Conservation (phyloP, 306 rosid species). For the Nissolia schottii region DNA sequence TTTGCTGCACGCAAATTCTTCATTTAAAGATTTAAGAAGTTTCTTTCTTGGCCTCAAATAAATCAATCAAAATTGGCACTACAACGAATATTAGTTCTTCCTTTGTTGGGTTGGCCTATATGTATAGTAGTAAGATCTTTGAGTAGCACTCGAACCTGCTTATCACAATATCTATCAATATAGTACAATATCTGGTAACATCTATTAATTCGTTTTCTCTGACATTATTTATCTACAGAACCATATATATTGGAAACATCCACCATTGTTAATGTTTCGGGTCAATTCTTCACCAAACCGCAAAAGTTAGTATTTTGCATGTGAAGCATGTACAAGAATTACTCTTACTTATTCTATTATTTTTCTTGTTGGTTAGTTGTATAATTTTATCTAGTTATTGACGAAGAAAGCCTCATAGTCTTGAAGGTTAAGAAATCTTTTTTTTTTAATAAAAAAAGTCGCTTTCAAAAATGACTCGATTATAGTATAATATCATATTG, state of each 20-base stretch:
- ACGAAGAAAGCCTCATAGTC: background rate
- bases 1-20: background rate
- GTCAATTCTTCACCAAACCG: background rate
- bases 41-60: background rate
- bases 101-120: background rate
- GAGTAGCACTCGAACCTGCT: background rate
- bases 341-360: background rate
- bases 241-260: background rate
- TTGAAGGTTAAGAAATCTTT: constrained; percentile 1
- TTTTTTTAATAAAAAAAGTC: background rate
- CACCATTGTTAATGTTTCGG: background rate
- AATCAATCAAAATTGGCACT: background rate
- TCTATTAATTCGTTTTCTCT: background rate
- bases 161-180: background rate
- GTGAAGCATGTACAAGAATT: background rate
- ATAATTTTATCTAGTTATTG: background rate
- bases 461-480: background rate
- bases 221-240: background rate
- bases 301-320: background rate
- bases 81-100: background rate
- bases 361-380: background rate
- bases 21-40: background rate
- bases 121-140: background rate
- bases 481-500: background rate
- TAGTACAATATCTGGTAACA: background rate